Evolutionary conservation across 1,139 yeast genomes (phyloP), one percentile per base, ranked within the genome.

Genomic region (Meyerozyma smithsonii): DNA sequence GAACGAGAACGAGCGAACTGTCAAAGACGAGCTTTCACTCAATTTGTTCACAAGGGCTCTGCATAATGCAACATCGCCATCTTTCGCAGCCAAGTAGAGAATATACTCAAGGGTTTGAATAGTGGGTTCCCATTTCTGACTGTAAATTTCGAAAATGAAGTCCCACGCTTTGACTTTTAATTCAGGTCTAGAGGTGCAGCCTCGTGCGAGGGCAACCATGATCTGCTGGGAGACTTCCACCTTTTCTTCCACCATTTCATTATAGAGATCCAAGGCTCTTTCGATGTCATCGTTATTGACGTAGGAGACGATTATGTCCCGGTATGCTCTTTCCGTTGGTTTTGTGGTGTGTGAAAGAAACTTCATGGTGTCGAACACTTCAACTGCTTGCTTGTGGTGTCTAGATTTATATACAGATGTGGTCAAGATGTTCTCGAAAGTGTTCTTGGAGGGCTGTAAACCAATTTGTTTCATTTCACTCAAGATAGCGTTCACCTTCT

Each of bases 361-460:
- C 57, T 88, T 90, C 89, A 92, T 82, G 46, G 88, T 78, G 50
- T 84, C 92, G 57, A 92, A 92, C 1, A 86, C 69, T 39, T 81
- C 79, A 42, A 77, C 74, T 0, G 96, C 96, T 47, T 77, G 80
- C 26, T 70, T 61, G 47, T 71, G 79, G 44, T 80, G 74, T 18
- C 65, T 64, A 17, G 76, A 55, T 42, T 78, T 72, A 45, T 66
- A 70, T 3, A 81, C 79, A 52, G 86, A 82, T 16, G 88, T 74
- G 45, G 83, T 82, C 39, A 89, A 59, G 1, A 88, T 69, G 19
- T 80, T 77, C 1, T 85, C 73, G 50, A 82, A 84, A 3, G 84
- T 71, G 3, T 66, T 62, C n/a, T 72, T 65, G 5, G 80, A 68
- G 3, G 92, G 86, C 32, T 66, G 63, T 4, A 84, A 45, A 0